phyloP scores from a whole-genome alignment of 2,329 filamentous ascomycete genomes.

The Fusarium bactridioides region DNA sequence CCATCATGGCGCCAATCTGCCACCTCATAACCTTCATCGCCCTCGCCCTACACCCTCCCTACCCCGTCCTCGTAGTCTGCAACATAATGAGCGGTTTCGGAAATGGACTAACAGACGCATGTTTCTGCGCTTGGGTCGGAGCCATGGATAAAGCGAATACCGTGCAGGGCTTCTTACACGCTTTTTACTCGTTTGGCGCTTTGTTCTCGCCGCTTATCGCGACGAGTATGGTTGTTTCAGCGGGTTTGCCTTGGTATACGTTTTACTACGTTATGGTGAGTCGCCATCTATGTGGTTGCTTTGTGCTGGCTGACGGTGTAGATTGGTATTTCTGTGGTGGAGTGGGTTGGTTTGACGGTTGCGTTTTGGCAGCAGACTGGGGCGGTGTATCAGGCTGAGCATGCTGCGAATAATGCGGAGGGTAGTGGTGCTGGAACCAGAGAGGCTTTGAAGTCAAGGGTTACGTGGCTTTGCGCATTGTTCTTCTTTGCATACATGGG shows the following conservation, averaged over 20 bases:
- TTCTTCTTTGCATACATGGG: constrained; percentile 80
- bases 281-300: not conserved
- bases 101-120: constrained; percentile 67
- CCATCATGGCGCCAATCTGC: constrained; percentile 66
- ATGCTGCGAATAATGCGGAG: constrained; percentile 35
- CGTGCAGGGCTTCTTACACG: constrained; percentile 71
- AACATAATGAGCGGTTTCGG: constrained; percentile 72
- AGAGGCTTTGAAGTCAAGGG: constrained; percentile 53
- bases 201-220: constrained; percentile 70
- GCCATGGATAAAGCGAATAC: constrained; percentile 74
- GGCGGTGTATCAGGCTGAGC: constrained; percentile 57
- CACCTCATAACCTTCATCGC: constrained; percentile 69
- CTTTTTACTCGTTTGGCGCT: constrained; percentile 71
- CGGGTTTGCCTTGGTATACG: constrained; percentile 67
- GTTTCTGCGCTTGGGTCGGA: constrained; percentile 62
- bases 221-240: constrained; percentile 71
- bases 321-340: constrained; percentile 60
- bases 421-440: constrained; percentile 44
- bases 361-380: constrained; percentile 70
- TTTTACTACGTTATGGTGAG: constrained; percentile 77
- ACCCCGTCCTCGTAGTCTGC: constrained; percentile 67
- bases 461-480: constrained; percentile 71
- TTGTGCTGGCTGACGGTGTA: constrained; percentile 13
- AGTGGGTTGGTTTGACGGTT: constrained; percentile 58
- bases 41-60: constrained; percentile 69